Evolutionary conservation across 768 basidiomycete genomes (phyloP), one percentile per base, ranked within the genome.

Genomic region (Suillus variegatus): DNA sequence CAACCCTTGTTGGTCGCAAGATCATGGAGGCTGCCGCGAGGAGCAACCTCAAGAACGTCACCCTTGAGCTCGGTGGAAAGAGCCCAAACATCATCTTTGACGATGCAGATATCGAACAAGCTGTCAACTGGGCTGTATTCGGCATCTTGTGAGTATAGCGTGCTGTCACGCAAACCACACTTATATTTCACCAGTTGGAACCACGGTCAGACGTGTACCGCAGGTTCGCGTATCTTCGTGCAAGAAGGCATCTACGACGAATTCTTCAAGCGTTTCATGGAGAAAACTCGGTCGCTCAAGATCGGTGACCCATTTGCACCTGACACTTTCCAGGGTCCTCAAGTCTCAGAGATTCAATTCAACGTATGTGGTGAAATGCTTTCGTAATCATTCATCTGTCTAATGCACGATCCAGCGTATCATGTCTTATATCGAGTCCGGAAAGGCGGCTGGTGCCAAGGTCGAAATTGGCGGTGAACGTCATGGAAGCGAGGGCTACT

Each of bases 1-100:
- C 88, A 66, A 91, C 91, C 2, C 77, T 87, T 43, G 85, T 87
- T 35, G 93, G 94, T 10, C 83, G 92, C 6, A 86, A 86, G 69
- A 83, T 95, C 74, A 84, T 92, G 82, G 85, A 91, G 69, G 88
- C 90, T 2, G 84, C 93, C 7, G 89, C 92, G 4, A 85, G 85
- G 73, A 85, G 84, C 32, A 95, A 95, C 74, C 75, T 95, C 70
- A 95, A 94, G 80, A 86, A 84, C 63, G 88, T 93, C 61, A 91
- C 92, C 3, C 85, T 94, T 41, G 93, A 94, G 76, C 82, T 94
- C 25, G 93, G 93, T 16, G 91, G 91, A 41, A 92, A 93, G 82
- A 87, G 83, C 65, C 88, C 88, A 0, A 85, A 79, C 57, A 82
- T 94, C 68, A 82, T 94, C 66, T 92, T 91, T 70, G 85, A 92